Evolutionary conservation across 768 basidiomycete species (phyloP), one percentile per base, ranked within the genome.

Genomic region (Lactifluus volemus): DNA sequence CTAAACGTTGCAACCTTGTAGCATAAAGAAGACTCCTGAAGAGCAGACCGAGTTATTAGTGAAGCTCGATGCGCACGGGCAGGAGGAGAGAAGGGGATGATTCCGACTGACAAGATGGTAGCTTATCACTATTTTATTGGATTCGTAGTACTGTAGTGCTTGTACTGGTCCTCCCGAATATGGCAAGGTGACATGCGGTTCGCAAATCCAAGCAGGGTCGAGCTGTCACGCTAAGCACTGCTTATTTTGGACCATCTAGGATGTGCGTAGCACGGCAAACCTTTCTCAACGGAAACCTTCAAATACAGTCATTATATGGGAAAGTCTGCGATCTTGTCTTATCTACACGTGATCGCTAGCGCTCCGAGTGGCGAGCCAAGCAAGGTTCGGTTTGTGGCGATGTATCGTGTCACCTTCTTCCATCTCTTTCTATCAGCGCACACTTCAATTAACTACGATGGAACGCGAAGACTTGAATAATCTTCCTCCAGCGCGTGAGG

Each of bases 21-120:
- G 70, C 45, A 59, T 57, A 14, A 62, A 65, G 59, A 68, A 68
- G 53, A 63, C 66, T 2, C 17, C 61, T 7, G 65, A 67, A 30
- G 67, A 69, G 41, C 70, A 71, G 49, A 67, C 55, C 21, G 67
- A 67, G 38, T 49, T 71, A 42, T 54, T 71, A 1, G 66, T 59
- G 15, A 61, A 65, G 58, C 50, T 71, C 10, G 70, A 71, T 39
- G 62, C 49, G 19, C 63, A 68, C n/a, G 49, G 32, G 11, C 1
- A 30, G 11, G 58, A 32, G 19, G n/a, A 44, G 17, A n/a, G 36
- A 19, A 25, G 25, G 25, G 25, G 1, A 2, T 57, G 56, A 50
- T 30, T 47, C 12, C 9, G 32, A n/a, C n/a, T n/a, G n/a, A n/a
- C n/a, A n/a, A n/a, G n/a, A 34, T 34, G 32, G 32, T 34, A 9